phyloP scores from a whole-genome alignment of 768 basidiomycete genomes.

The Naematelia aurantialba region DNA sequence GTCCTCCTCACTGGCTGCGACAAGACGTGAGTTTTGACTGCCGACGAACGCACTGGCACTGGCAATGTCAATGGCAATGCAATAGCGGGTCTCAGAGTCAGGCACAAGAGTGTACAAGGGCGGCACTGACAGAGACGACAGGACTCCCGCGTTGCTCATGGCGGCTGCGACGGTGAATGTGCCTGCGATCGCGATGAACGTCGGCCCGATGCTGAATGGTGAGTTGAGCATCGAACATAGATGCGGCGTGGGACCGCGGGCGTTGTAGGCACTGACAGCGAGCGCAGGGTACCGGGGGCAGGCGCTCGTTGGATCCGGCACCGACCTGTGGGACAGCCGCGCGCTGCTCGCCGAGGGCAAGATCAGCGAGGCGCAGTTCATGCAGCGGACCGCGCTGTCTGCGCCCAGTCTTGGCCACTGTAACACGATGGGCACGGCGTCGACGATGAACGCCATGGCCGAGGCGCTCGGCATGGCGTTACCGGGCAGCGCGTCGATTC shows the following conservation, averaged over 20 bases:
- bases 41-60: too few species aligned
- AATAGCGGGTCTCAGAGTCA: not conserved
- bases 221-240: not conserved
- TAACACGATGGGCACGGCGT: slow-evolving; percentile 48
- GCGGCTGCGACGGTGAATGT: slow-evolving; percentile 48
- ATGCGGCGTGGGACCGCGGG: not conserved
- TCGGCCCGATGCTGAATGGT: slow-evolving; percentile 49
- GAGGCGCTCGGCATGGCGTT: slow-evolving; percentile 50
- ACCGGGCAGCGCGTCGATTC: slow-evolving; percentile 45
- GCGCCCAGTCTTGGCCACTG: slow-evolving; percentile 45
- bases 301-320: slow-evolving; percentile 43
- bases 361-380: slow-evolving; percentile 39
- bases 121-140: slow-evolving; percentile 14
- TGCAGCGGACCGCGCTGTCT: slow-evolving; percentile 36
- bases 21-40: slow-evolving; percentile 30
- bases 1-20: slow-evolving; percentile 47
- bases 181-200: slow-evolving; percentile 47
- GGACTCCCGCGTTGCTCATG: slow-evolving; percentile 45
- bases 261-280: slow-evolving; percentile 1
- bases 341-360: slow-evolving; percentile 33
- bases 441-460: slow-evolving; percentile 48
- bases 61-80: too few species aligned
- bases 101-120: not conserved
- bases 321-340: slow-evolving; percentile 44
- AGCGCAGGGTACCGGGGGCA: slow-evolving; percentile 29